A percentile compares a stretch with the other conserved stretches of the same genome.
Evolutionary conservation across 1,284 basidiomycete genomes (phyloP).

Genomic region (Bondarzewia mesenterica): DNA sequence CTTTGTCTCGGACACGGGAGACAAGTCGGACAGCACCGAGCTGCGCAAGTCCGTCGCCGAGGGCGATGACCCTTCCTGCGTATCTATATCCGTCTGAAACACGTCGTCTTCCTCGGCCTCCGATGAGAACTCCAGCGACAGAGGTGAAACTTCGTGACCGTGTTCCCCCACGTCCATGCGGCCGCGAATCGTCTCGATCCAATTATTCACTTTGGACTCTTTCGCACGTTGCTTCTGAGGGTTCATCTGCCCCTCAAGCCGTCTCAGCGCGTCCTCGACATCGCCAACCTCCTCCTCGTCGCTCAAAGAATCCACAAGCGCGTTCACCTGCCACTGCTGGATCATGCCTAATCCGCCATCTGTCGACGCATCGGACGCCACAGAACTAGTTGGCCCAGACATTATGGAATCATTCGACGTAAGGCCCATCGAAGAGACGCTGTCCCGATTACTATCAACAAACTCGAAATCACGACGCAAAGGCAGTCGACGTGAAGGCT

Average conservation of each 20-base stretch:
- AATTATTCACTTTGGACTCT: slow-evolving; percentile 69
- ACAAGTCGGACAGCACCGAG: slow-evolving; percentile 10
- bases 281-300: slow-evolving; percentile 71
- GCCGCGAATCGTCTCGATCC: slow-evolving; percentile 68
- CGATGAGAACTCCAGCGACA: slow-evolving; percentile 37
- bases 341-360: slow-evolving; percentile 40
- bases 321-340: slow-evolving; percentile 74
- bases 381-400: slow-evolving; percentile 30
- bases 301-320: slow-evolving; percentile 67
- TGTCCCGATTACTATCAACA: slow-evolving; percentile 54
- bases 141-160: slow-evolving; percentile 42
- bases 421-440: slow-evolving; percentile 71
- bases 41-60: slow-evolving; percentile 6
- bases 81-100: slow-evolving; percentile 3
- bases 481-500: slow-evolving; percentile 50
- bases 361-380: slow-evolving; percentile 36
- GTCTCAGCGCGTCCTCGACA: slow-evolving; percentile 69
- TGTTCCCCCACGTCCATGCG: slow-evolving; percentile 55
- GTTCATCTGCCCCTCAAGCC: slow-evolving; percentile 80
- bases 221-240: slow-evolving; percentile 60
- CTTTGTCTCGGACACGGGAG: slow-evolving; percentile 2
- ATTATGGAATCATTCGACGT: slow-evolving; percentile 47
- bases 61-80: slow-evolving; percentile 5
- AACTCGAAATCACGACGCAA: slow-evolving; percentile 73
- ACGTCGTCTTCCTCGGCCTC: slow-evolving; percentile 25